phyloP scores from a whole-genome alignment of 129 eudicot species.

The Flaveria robusta region DNA sequence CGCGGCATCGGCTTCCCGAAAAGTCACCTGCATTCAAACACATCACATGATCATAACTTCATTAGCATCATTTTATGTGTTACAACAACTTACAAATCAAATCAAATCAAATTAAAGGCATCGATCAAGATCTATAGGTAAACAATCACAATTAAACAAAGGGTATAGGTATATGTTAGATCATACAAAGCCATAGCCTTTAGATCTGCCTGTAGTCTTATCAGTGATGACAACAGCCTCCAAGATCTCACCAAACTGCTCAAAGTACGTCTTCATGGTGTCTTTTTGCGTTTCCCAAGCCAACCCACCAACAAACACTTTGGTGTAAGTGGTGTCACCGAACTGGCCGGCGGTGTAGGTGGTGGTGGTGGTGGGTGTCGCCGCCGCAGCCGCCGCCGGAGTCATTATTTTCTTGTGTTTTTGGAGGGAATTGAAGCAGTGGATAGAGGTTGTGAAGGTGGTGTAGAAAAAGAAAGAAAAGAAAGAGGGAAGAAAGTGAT shows the following conservation, averaged over 20 bases:
- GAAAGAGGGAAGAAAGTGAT: slow-evolving; percentile 32
- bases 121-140: slow-evolving; percentile 15
- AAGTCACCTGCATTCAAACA: slow-evolving; percentile 64
- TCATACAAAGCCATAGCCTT: slow-evolving; percentile 96
- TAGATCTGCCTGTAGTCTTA: slow-evolving; percentile 89
- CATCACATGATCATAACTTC: not conserved
- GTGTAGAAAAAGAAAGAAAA: slow-evolving; percentile 18
- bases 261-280: slow-evolving; percentile 82
- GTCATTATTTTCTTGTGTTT: slow-evolving; percentile 20
- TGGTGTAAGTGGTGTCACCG: slow-evolving; percentile 92
- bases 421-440: not conserved
- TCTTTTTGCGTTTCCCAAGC: slow-evolving; percentile 99
- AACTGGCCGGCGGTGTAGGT: slow-evolving; percentile 66
- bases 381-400: slow-evolving; percentile 45
- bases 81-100: not conserved
- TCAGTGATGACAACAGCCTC: slow-evolving; percentile 97
- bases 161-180: not conserved
- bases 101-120: no score
- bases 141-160: not conserved
- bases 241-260: slow-evolving; percentile 92
- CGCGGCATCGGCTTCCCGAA: slow-evolving; percentile 88
- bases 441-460: not conserved
- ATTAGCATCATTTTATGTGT: not conserved
- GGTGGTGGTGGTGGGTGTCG: slow-evolving; percentile 31
- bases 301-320: slow-evolving; percentile 96